Evolutionary conservation across 495 filamentous ascomycete genomes (phyloP).

Genomic region (Xylaria intraflava): DNA sequence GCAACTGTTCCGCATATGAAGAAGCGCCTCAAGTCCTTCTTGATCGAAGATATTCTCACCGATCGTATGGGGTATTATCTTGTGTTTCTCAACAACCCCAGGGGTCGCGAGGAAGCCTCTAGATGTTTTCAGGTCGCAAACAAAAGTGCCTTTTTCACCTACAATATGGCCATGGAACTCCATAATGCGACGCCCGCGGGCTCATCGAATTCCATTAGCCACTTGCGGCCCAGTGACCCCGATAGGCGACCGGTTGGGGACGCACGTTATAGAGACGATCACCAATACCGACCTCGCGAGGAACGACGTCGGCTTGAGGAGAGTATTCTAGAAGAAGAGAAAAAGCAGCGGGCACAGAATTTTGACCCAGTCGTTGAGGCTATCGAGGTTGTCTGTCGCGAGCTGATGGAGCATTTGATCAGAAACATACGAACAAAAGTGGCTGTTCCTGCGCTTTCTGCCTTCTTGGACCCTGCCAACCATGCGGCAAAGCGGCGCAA

Average conservation of each 20-base stretch:
- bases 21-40: slow-evolving; percentile 72
- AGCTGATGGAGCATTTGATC: slow-evolving; percentile 76
- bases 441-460: slow-evolving; percentile 70
- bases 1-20: slow-evolving; percentile 79
- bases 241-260: slow-evolving; percentile 34
- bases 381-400: slow-evolving; percentile 65
- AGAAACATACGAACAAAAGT: slow-evolving; percentile 80
- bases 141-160: slow-evolving; percentile 77
- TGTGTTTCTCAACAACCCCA: slow-evolving; percentile 67
- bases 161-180: slow-evolving; percentile 86
- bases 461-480: slow-evolving; percentile 75
- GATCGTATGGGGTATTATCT: slow-evolving; percentile 89
- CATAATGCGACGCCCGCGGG: slow-evolving; percentile 49
- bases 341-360: slow-evolving; percentile 69
- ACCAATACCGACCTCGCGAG: slow-evolving; percentile 47
- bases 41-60: slow-evolving; percentile 67
- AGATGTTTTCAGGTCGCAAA: slow-evolving; percentile 68
- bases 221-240: slow-evolving; percentile 13
- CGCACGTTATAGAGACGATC: slow-evolving; percentile 22
- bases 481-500: slow-evolving; percentile 68
- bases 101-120: slow-evolving; percentile 72
- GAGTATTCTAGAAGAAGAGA: slow-evolving; percentile 77
- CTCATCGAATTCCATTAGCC: slow-evolving; percentile 5
- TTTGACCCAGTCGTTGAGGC: slow-evolving; percentile 84
- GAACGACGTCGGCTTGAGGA: slow-evolving; percentile 58